A percentile compares a stretch with the other conserved stretches of the same genome.
Evolutionary conservation across 345 rosid species (phyloP).

Genomic region (Passiflora organensis): DNA sequence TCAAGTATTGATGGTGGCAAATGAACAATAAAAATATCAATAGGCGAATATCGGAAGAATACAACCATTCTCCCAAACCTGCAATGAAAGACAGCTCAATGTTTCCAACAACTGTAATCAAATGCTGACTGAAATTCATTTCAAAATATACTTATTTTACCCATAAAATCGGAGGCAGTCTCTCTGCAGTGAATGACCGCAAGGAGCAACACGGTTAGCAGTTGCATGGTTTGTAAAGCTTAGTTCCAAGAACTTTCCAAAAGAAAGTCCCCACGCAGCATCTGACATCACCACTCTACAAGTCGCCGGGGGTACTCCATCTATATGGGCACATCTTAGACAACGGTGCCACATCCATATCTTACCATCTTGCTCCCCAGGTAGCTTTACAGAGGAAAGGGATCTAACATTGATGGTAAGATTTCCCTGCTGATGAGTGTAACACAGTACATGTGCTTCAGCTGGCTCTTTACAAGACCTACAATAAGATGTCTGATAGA

Average conservation of each 20-base stretch:
- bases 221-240: slow-evolving; percentile 97
- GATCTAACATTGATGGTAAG: slow-evolving; percentile 83
- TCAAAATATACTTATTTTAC: slow-evolving; percentile 27
- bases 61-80: slow-evolving; percentile 98
- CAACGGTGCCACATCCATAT: slow-evolving; percentile 99
- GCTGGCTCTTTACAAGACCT: slow-evolving; percentile 72
- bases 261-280: slow-evolving; percentile 99
- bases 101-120: slow-evolving; percentile 11
- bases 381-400: slow-evolving; percentile 58
- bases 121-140: background rate
- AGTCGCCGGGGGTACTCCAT: slow-evolving; percentile 97
- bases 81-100: slow-evolving; percentile 19
- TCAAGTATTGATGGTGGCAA: slow-evolving; percentile 78
- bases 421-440: slow-evolving; percentile 97
- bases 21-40: slow-evolving; percentile 71
- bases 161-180: slow-evolving; percentile 98
- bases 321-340: slow-evolving; percentile 70
- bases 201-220: slow-evolving; percentile 94
- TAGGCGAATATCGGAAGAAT: slow-evolving; percentile 91
- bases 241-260: slow-evolving; percentile 94
- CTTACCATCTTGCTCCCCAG: slow-evolving; percentile 89
- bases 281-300: slow-evolving; percentile 93
- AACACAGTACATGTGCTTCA: slow-evolving; percentile 84
- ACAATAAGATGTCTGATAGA: slow-evolving; percentile 52
- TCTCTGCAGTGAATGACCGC: slow-evolving; percentile 97